Evolutionary conservation across 805 yeast genomes (phyloP).

Genomic region (Cyberlindnera suaveolens): DNA sequence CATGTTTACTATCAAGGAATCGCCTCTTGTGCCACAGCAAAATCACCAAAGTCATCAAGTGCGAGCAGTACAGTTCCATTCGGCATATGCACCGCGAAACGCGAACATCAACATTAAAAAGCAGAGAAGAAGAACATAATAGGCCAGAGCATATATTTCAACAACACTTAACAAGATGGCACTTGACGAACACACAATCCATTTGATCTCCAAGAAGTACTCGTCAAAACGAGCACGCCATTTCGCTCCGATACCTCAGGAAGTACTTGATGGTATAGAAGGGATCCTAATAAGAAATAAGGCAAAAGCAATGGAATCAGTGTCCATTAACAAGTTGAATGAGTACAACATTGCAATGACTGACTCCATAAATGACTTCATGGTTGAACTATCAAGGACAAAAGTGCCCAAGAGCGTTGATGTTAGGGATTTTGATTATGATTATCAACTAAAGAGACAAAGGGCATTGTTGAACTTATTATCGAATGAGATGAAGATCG

Average conservation of each 20-base stretch:
- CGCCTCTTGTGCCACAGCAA: too few species aligned
- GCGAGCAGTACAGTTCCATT: too few species aligned
- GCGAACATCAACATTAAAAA: background rate
- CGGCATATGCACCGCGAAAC: too few species aligned
- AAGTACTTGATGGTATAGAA: conserved; percentile 7
- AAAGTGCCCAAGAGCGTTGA: conserved; percentile 13
- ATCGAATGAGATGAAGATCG: conserved; percentile 16
- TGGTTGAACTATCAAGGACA: conserved; percentile 4
- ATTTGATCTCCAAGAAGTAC: conserved; percentile 16
- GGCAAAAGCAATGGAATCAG: conserved; percentile 9
- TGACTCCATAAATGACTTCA: conserved; percentile 9
- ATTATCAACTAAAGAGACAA: conserved; percentile 16
- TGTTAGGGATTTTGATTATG: conserved; percentile 15
- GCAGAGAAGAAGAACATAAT: background rate
- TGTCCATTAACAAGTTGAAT: conserved; percentile 2
- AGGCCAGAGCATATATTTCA: background rate
- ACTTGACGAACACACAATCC: conserved; percentile 11
- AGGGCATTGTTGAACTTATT: conserved; percentile 11
- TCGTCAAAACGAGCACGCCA: conserved; percentile 5
- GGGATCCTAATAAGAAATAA: conserved; percentile 14
- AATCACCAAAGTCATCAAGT: too few species aligned
- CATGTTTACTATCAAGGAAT: too few species aligned
- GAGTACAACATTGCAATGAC: conserved; percentile 5
- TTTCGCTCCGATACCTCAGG: conserved; percentile 14
- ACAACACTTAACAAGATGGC: background rate